These are phyloP conservation scores for Ogataea henricii DNA, from an alignment of 805 yeast genomes.

Conservation along the genomic window DNA sequence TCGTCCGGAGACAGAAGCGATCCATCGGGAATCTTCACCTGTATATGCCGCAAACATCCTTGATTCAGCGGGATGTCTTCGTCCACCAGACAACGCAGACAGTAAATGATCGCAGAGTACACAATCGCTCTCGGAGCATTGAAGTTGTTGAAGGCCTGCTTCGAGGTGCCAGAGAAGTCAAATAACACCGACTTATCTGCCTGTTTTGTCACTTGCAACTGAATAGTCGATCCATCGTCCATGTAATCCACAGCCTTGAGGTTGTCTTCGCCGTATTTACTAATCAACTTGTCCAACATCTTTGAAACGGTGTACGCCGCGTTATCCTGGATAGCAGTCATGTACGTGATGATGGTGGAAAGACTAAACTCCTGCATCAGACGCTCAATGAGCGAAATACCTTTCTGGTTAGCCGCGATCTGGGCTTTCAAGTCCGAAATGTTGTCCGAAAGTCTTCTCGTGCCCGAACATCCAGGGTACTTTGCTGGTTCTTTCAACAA, in stretches of 20 bases:
- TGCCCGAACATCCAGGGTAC: constrained; percentile 86
- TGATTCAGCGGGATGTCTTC: constrained; percentile 91
- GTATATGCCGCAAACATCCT: constrained; percentile 84
- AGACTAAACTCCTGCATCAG: constrained; percentile 66
- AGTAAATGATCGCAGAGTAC: constrained; percentile 84
- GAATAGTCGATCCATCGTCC: constrained; percentile 80
- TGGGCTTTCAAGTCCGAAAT: constrained; percentile 84
- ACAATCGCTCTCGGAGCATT: constrained; percentile 94
- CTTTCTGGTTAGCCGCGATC: constrained; percentile 86
- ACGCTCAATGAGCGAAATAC: constrained; percentile 63
- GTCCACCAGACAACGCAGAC: constrained; percentile 79
- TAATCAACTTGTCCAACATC: constrained; percentile 48
- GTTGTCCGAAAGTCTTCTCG: constrained; percentile 81
- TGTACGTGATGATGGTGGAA: constrained; percentile 63
- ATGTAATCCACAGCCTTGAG: constrained; percentile 63
- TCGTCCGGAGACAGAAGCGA: constrained; percentile 72
- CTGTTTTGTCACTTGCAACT: constrained; percentile 51
- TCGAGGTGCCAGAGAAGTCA: constrained; percentile 85
- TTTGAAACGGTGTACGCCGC: constrained; percentile 72
- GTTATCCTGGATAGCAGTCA: constrained; percentile 80
- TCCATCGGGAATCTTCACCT: constrained; percentile 62
- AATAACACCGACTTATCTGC: constrained; percentile 61
- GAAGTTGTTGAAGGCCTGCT: constrained; percentile 85
- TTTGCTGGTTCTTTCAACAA: constrained; percentile 75
- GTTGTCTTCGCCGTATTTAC: constrained; percentile 40